A percentile compares a stretch with the other conserved stretches of the same genome.
Evolutionary conservation across 2,329 filamentous ascomycete genomes (phyloP).

Genomic region (Claviceps arundinis): DNA sequence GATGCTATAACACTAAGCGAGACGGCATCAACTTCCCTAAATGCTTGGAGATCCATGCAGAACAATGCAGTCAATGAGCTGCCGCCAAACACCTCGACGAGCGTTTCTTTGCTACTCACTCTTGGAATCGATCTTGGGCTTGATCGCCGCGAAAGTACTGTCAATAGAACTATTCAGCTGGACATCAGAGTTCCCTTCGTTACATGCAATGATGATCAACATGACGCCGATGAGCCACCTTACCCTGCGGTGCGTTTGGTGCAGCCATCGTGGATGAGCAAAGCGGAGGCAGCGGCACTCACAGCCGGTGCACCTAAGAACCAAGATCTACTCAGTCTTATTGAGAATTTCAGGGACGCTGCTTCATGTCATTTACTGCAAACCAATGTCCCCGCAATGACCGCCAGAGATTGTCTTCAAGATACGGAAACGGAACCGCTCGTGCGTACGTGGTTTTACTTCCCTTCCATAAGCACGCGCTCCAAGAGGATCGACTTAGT

Average conservation of each 20-base stretch:
- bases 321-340: slow-evolving; percentile 30
- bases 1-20: slow-evolving; percentile 19
- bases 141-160: not conserved
- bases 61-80: slow-evolving; percentile 13
- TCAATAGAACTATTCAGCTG: slow-evolving; percentile 16
- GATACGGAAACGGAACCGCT: slow-evolving; percentile 11
- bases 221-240: slow-evolving; percentile 2
- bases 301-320: slow-evolving; percentile 24
- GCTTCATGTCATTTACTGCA: slow-evolving; percentile 9
- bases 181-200: slow-evolving; percentile 24
- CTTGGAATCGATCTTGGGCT: slow-evolving; percentile 16
- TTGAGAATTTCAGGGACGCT: slow-evolving; percentile 29
- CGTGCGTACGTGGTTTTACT: slow-evolving; percentile 49
- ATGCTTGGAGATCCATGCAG: slow-evolving; percentile 7
- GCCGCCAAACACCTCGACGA: slow-evolving; percentile 1
- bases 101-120: slow-evolving; percentile 15
- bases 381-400: not conserved
- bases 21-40: slow-evolving; percentile 2
- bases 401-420: too few species aligned
- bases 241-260: slow-evolving; percentile 27
- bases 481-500: slow-evolving; percentile 45
- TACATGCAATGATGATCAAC: not conserved
- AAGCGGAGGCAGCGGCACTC: slow-evolving; percentile 28
- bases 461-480: slow-evolving; percentile 46
- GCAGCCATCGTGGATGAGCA: slow-evolving; percentile 39